These are phyloP conservation scores for Tylopilus felleus DNA, from an alignment of 768 basidiomycete species.

Conservation along the genomic window DNA sequence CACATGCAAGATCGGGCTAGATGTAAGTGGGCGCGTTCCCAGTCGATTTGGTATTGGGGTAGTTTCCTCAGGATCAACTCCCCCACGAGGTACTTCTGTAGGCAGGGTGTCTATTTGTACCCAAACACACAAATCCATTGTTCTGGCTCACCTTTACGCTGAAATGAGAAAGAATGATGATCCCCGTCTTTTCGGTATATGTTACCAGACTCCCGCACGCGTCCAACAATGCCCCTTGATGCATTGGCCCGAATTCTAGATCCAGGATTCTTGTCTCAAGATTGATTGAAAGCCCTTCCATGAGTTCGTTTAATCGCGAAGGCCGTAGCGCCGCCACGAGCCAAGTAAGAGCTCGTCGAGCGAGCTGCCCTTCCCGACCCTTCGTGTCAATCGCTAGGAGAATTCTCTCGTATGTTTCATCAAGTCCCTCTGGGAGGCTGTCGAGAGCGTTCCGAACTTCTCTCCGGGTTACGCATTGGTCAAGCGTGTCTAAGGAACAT, in stretches of 20 bases:
- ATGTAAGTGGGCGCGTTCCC: neutral
- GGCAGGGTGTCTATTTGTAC: too few relatives aligned
- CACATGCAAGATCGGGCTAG: neutral
- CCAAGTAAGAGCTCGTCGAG: neutral
- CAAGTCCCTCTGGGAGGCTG: neutral
- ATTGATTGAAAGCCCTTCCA: neutral
- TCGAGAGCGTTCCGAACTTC: neutral
- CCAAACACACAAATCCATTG: too few relatives aligned
- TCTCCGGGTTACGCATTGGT: neutral
- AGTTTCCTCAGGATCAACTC: neutral
- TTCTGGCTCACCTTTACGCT: too few relatives aligned
- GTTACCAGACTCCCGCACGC: neutral
- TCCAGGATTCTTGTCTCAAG: neutral
- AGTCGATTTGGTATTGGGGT: neutral
- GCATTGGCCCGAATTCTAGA: neutral
- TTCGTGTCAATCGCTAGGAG: neutral
- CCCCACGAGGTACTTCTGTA: neutral
- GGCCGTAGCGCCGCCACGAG: neutral
- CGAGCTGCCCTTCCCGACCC: neutral
- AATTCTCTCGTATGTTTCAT: neutral
- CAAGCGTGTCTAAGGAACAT: constrained; percentile 1
- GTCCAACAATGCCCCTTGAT: neutral
- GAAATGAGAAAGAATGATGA: too few relatives aligned
- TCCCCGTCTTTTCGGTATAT: neutral
- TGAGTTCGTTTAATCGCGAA: neutral